These are phyloP conservation scores for Mercurialis annua DNA, from an alignment of 345 rosid genomes.

Conservation along the genomic window DNA sequence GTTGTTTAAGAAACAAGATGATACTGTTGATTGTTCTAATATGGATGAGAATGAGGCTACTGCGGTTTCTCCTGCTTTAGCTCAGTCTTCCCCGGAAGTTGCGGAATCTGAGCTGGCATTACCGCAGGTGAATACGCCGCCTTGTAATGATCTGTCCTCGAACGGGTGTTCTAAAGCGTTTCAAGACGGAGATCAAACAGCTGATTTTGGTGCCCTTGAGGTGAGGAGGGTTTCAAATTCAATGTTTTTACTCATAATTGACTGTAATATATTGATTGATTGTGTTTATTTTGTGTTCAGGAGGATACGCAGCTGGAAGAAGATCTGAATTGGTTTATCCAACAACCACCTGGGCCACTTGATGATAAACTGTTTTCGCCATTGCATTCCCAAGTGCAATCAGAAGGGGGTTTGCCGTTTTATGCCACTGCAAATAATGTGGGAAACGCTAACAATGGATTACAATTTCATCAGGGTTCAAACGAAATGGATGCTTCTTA, in stretches of 20 bases:
- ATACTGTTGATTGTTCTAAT: slow-evolving; percentile 11
- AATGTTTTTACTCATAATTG: background rate
- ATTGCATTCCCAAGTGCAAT: slow-evolving; percentile 37
- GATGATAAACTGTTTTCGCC: slow-evolving; percentile 44
- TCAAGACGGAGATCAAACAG: slow-evolving; percentile 15
- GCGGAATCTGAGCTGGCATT: slow-evolving; percentile 22
- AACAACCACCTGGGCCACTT: slow-evolving; percentile 25
- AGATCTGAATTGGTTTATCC: slow-evolving; percentile 17
- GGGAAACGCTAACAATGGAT: slow-evolving; percentile 8
- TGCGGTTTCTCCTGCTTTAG: slow-evolving; percentile 28
- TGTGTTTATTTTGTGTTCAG: slow-evolving; percentile 11
- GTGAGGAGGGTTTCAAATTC: slow-evolving; percentile 24
- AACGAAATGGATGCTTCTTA: slow-evolving; percentile 36
- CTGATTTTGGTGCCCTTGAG: slow-evolving; percentile 25
- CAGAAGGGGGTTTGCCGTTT: slow-evolving; percentile 35
- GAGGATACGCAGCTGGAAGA: slow-evolving; percentile 31
- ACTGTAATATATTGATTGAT: background rate
- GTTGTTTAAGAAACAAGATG: slow-evolving; percentile 65
- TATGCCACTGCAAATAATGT: slow-evolving; percentile 20
- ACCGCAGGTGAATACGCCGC: slow-evolving; percentile 17
- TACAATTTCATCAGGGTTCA: slow-evolving; percentile 22
- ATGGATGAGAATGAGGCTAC: slow-evolving; percentile 33
- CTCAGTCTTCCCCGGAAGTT: slow-evolving; percentile 28
- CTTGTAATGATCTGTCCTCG: slow-evolving; percentile 2
- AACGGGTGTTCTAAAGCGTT: slow-evolving; percentile 17